Conservation (phyloP, 2,329 filamentous ascomycete genomes). For the Zopfia rhizophila region DNA sequence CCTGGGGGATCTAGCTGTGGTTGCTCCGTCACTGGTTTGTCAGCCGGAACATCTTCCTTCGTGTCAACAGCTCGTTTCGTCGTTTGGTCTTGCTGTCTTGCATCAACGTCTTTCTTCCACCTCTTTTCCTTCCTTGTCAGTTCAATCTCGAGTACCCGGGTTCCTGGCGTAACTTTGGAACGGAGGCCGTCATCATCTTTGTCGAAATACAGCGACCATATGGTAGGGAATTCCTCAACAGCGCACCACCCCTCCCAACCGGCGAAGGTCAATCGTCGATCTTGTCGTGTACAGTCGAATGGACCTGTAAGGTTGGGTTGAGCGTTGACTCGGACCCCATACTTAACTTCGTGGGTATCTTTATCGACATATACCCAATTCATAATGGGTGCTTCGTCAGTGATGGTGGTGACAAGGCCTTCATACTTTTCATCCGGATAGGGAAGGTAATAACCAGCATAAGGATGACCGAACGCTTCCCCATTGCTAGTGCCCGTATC, state of each 20-base stretch:
- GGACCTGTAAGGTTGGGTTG: slow-evolving; percentile 50
- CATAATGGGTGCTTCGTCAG: slow-evolving; percentile 54
- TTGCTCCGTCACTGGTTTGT: slow-evolving; percentile 32
- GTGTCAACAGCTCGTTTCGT: slow-evolving; percentile 39
- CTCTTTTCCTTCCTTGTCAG: slow-evolving; percentile 64
- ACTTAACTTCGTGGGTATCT: slow-evolving; percentile 48
- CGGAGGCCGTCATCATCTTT: slow-evolving; percentile 52
- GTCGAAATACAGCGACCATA: slow-evolving; percentile 59
- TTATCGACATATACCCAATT: slow-evolving; percentile 53
- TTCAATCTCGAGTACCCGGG: slow-evolving; percentile 66
- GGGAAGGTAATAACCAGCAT: slow-evolving; percentile 67
- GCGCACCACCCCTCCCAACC: slow-evolving; percentile 53
- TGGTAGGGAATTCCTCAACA: slow-evolving; percentile 46
- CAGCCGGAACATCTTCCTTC: slow-evolving; percentile 37
- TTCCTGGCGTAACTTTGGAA: slow-evolving; percentile 59
- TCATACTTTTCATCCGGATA: slow-evolving; percentile 65
- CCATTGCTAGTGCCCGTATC: slow-evolving; percentile 62
- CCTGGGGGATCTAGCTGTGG: slow-evolving; percentile 30
- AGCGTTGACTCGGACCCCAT: slow-evolving; percentile 47
- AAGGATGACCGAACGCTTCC: slow-evolving; percentile 62
- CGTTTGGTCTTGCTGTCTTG: slow-evolving; percentile 42
- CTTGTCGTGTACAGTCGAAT: slow-evolving; percentile 51
- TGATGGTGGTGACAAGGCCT: slow-evolving; percentile 66
- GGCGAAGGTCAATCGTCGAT: slow-evolving; percentile 49
- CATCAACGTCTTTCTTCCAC: slow-evolving; percentile 40